phyloP scores from a whole-genome alignment of 371 early-diverging fungal species.

The Quaeritorhiza haematococci region DNA sequence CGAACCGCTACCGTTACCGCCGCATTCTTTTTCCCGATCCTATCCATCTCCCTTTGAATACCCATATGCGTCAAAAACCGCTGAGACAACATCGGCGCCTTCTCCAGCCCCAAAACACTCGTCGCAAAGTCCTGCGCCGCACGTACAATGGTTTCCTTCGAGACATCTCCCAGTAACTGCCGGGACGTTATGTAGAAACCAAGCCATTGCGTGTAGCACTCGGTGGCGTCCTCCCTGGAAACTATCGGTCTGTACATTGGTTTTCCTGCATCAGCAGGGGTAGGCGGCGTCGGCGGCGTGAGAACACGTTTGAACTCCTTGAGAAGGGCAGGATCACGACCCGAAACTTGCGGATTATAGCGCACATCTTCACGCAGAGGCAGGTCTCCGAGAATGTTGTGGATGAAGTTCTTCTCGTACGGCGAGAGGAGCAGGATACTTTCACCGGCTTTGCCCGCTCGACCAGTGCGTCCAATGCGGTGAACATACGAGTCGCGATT shows the following conservation, averaged over 20 bases:
- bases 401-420: conserved; percentile 74
- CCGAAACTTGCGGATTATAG: no score
- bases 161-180: background rate
- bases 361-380: conserved; percentile 9
- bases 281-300: no score
- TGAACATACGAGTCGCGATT: conserved; percentile 78
- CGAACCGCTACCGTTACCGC: no score
- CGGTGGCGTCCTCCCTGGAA: background rate
- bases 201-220: conserved; percentile 10
- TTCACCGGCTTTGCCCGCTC: conserved; percentile 91
- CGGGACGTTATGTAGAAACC: conserved; percentile 5
- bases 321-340: no score
- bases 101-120: conserved; percentile 4
- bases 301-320: no score
- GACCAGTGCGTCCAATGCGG: conserved; percentile 97
- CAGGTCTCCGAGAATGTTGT: conserved; percentile 20
- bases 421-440: conserved; percentile 81
- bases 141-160: background rate
- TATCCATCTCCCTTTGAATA: no score
- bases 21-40: no score
- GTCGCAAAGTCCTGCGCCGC: conserved; percentile 13
- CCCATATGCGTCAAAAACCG: no score
- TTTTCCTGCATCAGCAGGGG: background rate
- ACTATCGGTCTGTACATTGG: background rate
- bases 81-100: no score